Evolutionary conservation across 306 rosid species (phyloP).

Genomic region (Ziziphus jujuba): DNA sequence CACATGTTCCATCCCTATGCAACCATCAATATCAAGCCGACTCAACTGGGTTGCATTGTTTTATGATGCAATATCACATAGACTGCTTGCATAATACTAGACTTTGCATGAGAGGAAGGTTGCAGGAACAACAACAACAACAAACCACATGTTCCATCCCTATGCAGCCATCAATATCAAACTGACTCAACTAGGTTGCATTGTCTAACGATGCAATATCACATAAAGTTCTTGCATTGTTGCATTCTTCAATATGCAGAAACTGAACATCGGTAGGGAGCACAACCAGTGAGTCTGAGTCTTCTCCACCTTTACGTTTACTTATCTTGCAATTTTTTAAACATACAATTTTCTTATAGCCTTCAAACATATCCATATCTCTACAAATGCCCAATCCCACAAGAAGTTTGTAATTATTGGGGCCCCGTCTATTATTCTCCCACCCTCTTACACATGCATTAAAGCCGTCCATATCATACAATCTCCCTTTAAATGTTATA

Average conservation of each 20-base stretch:
- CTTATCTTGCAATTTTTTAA: background rate
- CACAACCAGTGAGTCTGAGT: background rate
- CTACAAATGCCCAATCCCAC: background rate
- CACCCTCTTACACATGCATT: background rate
- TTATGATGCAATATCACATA: background rate
- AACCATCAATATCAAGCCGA: background rate
- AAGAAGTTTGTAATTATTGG: background rate
- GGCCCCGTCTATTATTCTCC: background rate
- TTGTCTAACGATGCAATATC: background rate
- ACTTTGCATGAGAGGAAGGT: background rate
- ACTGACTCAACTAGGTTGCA: background rate
- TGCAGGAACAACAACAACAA: background rate
- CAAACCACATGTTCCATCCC: background rate
- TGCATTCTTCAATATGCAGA: background rate
- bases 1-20: background rate
- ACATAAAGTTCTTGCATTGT: background rate
- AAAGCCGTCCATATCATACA: background rate
- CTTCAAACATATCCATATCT: background rate
- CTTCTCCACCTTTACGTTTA: background rate
- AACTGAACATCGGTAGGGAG: background rate
- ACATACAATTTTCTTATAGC: background rate
- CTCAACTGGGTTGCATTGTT: background rate
- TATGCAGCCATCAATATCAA: background rate
- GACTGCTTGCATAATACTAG: background rate
- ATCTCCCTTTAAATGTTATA: background rate